A percentile compares a stretch with the other conserved stretches of the same genome.
phyloP scores from a whole-genome alignment of 495 filamentous ascomycete species.

The Aspergillus nanangensis region DNA sequence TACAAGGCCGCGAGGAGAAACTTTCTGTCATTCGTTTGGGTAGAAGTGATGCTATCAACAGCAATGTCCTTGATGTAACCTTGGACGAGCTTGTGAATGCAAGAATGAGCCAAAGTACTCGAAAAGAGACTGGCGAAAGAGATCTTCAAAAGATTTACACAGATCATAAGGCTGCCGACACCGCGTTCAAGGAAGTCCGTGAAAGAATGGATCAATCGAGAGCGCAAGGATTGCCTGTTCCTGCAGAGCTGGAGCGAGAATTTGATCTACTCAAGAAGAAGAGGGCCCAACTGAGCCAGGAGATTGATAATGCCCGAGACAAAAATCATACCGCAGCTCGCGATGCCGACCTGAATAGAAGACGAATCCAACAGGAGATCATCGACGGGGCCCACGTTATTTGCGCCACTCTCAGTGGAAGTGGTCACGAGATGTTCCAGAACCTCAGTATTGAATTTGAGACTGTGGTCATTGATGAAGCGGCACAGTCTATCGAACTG shows the following conservation, averaged over 20 bases:
- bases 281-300: constrained; percentile 66
- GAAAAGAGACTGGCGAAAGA: constrained; percentile 40
- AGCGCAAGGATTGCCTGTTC: constrained; percentile 53
- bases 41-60: constrained; percentile 87
- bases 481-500: constrained; percentile 95
- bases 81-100: constrained; percentile 85
- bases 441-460: constrained; percentile 93
- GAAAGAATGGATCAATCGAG: constrained; percentile 67
- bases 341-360: constrained; percentile 79
- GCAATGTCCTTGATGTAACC: constrained; percentile 85
- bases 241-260: constrained; percentile 65
- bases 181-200: constrained; percentile 60
- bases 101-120: constrained; percentile 49
- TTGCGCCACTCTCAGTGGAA: constrained; percentile 91
- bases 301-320: constrained; percentile 82
- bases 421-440: constrained; percentile 97
- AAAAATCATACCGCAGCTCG: constrained; percentile 70
- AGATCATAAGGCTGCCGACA: constrained; percentile 74
- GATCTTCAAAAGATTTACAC: constrained; percentile 75
- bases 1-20: constrained; percentile 63
- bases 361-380: constrained; percentile 83
- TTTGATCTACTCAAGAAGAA: constrained; percentile 72
- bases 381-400: constrained; percentile 87
- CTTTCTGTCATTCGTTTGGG: constrained; percentile 88
- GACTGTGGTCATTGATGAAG: constrained; percentile 97